Percentiles rank a stretch among this genome's conserved stretches.
Evolutionary conservation across 768 basidiomycete genomes (phyloP).

Genomic region (Auricularia auricula-judae): DNA sequence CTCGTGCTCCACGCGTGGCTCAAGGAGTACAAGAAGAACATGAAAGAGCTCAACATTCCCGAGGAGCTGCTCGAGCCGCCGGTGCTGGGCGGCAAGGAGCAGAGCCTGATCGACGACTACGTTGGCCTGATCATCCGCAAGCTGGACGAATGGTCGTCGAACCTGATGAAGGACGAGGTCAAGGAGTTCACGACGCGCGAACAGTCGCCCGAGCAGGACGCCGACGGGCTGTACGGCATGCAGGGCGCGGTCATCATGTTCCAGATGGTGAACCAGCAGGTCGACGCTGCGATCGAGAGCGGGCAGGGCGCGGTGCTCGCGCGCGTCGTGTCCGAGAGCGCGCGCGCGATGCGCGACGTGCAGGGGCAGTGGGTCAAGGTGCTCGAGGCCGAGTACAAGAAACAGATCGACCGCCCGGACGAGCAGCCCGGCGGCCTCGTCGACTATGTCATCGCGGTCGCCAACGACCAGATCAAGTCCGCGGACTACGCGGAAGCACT

Average conservation of each 20-base stretch:
- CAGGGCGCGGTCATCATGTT: slow-evolving; percentile 93
- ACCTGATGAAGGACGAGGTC: slow-evolving; percentile 86
- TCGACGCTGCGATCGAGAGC: slow-evolving; percentile 90
- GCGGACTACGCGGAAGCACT: slow-evolving; percentile 90
- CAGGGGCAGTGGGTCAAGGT: slow-evolving; percentile 83
- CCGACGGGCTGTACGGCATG: slow-evolving; percentile 81
- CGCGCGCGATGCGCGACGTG: slow-evolving; percentile 78
- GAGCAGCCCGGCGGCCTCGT: slow-evolving; percentile 81
- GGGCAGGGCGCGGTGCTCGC: slow-evolving; percentile 90
- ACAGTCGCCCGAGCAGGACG: slow-evolving; percentile 80
- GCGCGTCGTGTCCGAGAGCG: slow-evolving; percentile 77
- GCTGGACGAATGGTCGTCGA: slow-evolving; percentile 92
- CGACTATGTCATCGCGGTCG: slow-evolving; percentile 92
- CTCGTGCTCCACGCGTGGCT: slow-evolving; percentile 86
- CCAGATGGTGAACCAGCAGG: slow-evolving; percentile 96
- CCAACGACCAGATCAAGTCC: slow-evolving; percentile 94
- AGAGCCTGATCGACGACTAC: slow-evolving; percentile 89
- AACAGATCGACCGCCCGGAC: slow-evolving; percentile 78
- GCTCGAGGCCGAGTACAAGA: slow-evolving; percentile 77
- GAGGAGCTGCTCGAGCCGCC: slow-evolving; percentile 77
- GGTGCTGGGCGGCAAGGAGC: slow-evolving; percentile 90
- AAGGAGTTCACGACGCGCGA: slow-evolving; percentile 73
- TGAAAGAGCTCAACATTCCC: slow-evolving; percentile 86
- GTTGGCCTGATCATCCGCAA: slow-evolving; percentile 86
- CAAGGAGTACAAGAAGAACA: slow-evolving; percentile 89